Percentiles rank a stretch among this genome's conserved stretches.
Evolutionary conservation across 257 asterid genomes (phyloP).

Genomic region (Prunella vulgaris): DNA sequence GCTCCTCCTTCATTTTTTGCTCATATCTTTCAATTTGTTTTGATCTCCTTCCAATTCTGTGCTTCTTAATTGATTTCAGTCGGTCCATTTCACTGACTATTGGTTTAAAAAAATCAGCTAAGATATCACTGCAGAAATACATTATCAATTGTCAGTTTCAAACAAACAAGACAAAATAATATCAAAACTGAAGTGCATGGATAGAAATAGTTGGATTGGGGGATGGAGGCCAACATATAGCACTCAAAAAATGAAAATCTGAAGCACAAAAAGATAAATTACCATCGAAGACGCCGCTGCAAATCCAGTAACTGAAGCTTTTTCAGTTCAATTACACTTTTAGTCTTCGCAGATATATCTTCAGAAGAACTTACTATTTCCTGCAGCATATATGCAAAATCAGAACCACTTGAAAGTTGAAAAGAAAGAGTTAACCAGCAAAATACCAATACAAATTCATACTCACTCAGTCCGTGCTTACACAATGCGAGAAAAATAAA

Average conservation of each 20-base stretch:
- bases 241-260: conserved; percentile 9
- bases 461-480: conserved; percentile 1
- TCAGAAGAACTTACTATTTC: conserved; percentile 88
- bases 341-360: conserved; percentile 88
- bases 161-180: conserved; percentile 15
- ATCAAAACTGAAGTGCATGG: conserved; percentile 7
- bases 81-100: conserved; percentile 75
- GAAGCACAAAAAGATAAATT: conserved; percentile 20
- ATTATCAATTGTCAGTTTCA: conserved; percentile 13
- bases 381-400: conserved; percentile 37
- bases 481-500: background rate
- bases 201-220: conserved; percentile 8
- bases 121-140: conserved; percentile 66
- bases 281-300: conserved; percentile 93
- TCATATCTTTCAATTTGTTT: conserved; percentile 93
- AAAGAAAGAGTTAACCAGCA: conserved; percentile 7
- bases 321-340: conserved; percentile 93
- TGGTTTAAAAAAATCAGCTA: conserved; percentile 83
- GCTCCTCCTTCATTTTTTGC: conserved; percentile 98
- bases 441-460: conserved; percentile 3
- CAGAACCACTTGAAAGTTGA: conserved; percentile 15
- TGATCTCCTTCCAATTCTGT: conserved; percentile 95
- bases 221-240: conserved; percentile 1
- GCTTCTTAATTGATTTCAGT: conserved; percentile 82
- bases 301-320: conserved; percentile 93